Percentiles rank a stretch among this genome's conserved stretches.
Conservation (phyloP, 2,329 filamentous ascomycete species). For the Aspergillus caelatus region DNA sequence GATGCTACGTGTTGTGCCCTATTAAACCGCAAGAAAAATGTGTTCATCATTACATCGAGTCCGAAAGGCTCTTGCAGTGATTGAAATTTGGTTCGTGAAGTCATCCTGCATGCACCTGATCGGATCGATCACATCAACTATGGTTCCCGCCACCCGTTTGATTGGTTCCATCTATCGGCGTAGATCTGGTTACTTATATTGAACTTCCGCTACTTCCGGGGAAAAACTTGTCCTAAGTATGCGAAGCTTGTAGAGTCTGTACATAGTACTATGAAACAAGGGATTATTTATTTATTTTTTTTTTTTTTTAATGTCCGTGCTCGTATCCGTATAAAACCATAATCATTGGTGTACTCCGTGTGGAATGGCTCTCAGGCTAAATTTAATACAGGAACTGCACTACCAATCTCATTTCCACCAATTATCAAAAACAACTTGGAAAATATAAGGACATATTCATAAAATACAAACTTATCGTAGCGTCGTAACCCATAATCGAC, state of each 20-base stretch:
- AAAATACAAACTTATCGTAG: background rate
- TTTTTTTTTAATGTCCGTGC: no score
- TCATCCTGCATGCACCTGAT: constrained; percentile 1
- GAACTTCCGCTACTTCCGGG: background rate
- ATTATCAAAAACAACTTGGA: background rate
- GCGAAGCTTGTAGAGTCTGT: no score
- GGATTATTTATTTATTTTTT: no score
- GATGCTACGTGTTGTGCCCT: background rate
- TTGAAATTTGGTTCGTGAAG: background rate
- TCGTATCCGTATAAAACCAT: background rate
- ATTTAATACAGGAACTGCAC: background rate
- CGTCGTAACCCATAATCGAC: background rate
- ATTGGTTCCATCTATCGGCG: background rate
- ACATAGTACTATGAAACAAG: no score
- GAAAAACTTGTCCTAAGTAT: background rate
- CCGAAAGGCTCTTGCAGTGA: background rate
- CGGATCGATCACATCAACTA: background rate
- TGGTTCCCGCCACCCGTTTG: background rate
- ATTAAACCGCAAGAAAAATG: background rate
- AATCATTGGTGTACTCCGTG: background rate
- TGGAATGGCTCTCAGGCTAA: background rate
- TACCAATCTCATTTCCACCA: background rate
- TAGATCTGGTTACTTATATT: background rate
- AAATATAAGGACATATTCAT: background rate
- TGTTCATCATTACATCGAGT: constrained; percentile 1